phyloP scores from a whole-genome alignment of 2,329 filamentous ascomycete species.

The Clonostachys solani region DNA sequence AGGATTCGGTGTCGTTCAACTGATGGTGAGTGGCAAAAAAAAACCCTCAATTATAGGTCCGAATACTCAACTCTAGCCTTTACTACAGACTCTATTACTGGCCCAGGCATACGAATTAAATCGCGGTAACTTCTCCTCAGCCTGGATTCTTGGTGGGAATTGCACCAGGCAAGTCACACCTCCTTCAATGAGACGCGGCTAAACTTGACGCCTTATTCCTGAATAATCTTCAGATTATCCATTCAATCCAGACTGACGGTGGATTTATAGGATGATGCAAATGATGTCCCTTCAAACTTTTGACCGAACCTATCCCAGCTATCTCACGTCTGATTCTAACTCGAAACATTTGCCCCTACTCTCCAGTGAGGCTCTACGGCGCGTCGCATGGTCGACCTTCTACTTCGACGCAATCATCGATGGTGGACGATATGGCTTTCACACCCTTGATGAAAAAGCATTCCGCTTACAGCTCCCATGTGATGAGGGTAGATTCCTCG shows the following conservation, averaged over 20 bases:
- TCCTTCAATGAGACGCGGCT: too few species aligned
- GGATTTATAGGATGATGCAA: neutral
- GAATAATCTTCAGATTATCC: too few species aligned
- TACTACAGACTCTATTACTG: neutral
- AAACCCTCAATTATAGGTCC: too few species aligned
- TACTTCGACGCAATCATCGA: neutral
- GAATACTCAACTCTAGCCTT: neutral
- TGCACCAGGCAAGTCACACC: neutral
- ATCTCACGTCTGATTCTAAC: neutral
- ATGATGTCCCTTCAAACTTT: neutral
- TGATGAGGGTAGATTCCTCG: neutral
- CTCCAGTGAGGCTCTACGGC: neutral
- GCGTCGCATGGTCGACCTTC: neutral
- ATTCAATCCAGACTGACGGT: neutral
- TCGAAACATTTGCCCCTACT: neutral
- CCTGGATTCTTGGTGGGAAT: neutral
- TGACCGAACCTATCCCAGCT: neutral
- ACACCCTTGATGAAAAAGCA: neutral
- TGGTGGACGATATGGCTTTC: neutral
- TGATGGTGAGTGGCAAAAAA: neutral
- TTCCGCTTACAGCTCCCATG: neutral
- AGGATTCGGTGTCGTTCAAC: slow-evolving; percentile 1
- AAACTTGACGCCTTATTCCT: too few species aligned
- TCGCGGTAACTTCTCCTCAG: slow-evolving; percentile 1
- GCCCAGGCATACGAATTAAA: neutral